Conservation (phyloP, 2,329 filamentous ascomycete species). For the Aureobasidium mangrovei region DNA sequence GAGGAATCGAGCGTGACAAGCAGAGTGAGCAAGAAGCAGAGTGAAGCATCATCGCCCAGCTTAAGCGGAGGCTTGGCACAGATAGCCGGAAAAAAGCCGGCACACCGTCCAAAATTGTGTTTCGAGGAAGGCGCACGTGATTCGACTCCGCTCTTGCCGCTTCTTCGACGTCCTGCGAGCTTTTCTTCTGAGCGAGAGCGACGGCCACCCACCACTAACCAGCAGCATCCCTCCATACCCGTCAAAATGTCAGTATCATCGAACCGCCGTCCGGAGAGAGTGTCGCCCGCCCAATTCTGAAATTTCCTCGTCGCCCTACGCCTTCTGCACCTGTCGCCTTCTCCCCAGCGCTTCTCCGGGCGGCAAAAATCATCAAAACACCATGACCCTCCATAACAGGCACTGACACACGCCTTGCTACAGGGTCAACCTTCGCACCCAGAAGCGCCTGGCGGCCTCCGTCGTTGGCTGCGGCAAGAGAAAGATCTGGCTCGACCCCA, state of each 20-base stretch:
- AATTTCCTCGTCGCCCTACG: constrained; percentile 11
- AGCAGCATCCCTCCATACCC: constrained; percentile 12
- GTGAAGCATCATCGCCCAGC: not conserved
- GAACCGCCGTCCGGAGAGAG: constrained; percentile 12
- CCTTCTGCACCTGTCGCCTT: constrained; percentile 5
- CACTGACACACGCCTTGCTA: constrained; percentile 17
- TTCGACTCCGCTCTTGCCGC: not conserved
- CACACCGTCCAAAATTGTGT: not conserved
- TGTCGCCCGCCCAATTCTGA: constrained; percentile 1
- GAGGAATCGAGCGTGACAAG: not conserved
- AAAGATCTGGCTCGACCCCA: constrained; percentile 99
- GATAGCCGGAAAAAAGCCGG: constrained; percentile 1
- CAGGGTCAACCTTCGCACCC: constrained; percentile 99
- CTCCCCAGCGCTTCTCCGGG: constrained; percentile 10
- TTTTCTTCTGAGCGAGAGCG: constrained; percentile 13
- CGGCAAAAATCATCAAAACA: constrained; percentile 10
- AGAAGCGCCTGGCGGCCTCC: constrained; percentile 99
- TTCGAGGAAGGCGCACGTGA: not conserved
- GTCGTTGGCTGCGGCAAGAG: constrained; percentile 98
- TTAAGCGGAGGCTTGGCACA: not conserved
- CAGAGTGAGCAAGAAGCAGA: no score
- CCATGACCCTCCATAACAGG: constrained; percentile 8
- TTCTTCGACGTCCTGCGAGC: constrained; percentile 6
- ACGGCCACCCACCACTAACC: constrained; percentile 13
- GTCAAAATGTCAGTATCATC: constrained; percentile 14